Percentiles rank a stretch among this genome's conserved stretches.
These are phyloP conservation scores for Achaetomium macrosporum DNA, from an alignment of 2,329 filamentous ascomycete genomes.

Conservation along the genomic window DNA sequence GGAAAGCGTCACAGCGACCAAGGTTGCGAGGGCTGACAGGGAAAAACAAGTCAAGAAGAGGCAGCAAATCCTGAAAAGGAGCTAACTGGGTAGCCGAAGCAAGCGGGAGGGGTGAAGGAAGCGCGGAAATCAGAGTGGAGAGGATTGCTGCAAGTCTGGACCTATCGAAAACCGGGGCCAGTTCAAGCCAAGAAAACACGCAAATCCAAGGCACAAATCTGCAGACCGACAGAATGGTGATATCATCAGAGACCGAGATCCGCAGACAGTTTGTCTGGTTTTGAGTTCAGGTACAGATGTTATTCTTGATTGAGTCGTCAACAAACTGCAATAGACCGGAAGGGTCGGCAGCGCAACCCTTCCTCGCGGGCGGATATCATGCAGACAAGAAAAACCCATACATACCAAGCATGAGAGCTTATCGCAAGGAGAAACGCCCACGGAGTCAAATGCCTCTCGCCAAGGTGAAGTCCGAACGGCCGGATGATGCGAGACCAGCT, in stretches of 20 bases:
- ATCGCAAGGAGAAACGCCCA: too few relatives aligned
- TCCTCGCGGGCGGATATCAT: background rate
- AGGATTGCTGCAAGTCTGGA: constrained; percentile 11
- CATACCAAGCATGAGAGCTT: too few relatives aligned
- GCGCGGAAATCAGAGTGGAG: constrained; percentile 15
- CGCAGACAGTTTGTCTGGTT: too few relatives aligned
- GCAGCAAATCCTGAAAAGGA: constrained; percentile 10
- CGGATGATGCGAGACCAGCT: too few relatives aligned
- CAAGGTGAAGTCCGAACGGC: too few relatives aligned
- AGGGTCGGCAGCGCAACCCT: constrained; percentile 5
- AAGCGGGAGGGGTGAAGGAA: constrained; percentile 2
- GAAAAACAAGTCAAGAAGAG: constrained; percentile 1
- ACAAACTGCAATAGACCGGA: background rate
- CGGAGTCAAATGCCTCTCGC: too few relatives aligned
- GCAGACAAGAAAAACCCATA: too few relatives aligned
- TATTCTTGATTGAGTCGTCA: background rate
- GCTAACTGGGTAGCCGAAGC: background rate
- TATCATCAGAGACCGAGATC: constrained; percentile 1
- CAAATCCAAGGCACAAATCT: constrained; percentile 18
- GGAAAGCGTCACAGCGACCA: constrained; percentile 4
- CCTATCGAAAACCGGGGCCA: constrained; percentile 12
- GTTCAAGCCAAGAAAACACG: constrained; percentile 1
- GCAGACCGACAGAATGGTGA: constrained; percentile 8
- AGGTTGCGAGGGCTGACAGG: constrained; percentile 9
- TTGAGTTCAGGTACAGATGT: too few relatives aligned